phyloP scores from a whole-genome alignment of 306 rosid species.

The Betula pendula region DNA sequence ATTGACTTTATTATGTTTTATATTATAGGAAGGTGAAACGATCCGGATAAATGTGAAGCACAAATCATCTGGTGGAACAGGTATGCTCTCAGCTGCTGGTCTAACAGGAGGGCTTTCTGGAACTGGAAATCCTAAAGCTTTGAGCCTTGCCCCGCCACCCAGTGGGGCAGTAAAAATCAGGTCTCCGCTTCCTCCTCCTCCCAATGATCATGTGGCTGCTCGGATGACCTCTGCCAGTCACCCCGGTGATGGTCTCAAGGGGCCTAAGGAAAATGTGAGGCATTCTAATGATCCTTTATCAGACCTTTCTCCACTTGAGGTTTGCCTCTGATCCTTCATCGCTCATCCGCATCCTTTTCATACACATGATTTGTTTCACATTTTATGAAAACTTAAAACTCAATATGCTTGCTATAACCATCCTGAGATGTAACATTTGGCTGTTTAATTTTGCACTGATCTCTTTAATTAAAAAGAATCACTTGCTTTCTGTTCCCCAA shows the following conservation, averaged over 20 bases:
- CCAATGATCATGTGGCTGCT: slow-evolving; percentile 82
- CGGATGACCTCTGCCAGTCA: slow-evolving; percentile 52
- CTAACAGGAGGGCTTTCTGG: slow-evolving; percentile 47
- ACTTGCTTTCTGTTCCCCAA: neutral
- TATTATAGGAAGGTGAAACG: slow-evolving; percentile 89
- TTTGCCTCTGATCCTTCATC: slow-evolving; percentile 33
- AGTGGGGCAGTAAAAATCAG: slow-evolving; percentile 65
- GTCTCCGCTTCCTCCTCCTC: slow-evolving; percentile 92
- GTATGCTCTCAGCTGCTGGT: slow-evolving; percentile 98
- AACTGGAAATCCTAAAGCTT: slow-evolving; percentile 59
- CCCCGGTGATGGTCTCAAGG: slow-evolving; percentile 34
- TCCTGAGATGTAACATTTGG: neutral
- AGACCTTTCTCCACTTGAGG: slow-evolving; percentile 94
- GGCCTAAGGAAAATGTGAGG: slow-evolving; percentile 39
- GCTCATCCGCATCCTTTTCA: slow-evolving; percentile 13
- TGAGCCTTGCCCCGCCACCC: slow-evolving; percentile 91
- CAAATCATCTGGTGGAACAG: slow-evolving; percentile 76
- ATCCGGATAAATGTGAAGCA: slow-evolving; percentile 93
- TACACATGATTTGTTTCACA: slow-evolving; percentile 5
- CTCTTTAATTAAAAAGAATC: neutral
- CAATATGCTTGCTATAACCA: neutral
- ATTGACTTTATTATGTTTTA: slow-evolving; percentile 12
- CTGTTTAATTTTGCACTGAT: neutral
- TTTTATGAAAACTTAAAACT: neutral
- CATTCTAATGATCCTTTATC: slow-evolving; percentile 62